Base-by-base conservation (phyloP, 1,284 basidiomycete genomes). In the Salmacisia buchloeana region DNA sequence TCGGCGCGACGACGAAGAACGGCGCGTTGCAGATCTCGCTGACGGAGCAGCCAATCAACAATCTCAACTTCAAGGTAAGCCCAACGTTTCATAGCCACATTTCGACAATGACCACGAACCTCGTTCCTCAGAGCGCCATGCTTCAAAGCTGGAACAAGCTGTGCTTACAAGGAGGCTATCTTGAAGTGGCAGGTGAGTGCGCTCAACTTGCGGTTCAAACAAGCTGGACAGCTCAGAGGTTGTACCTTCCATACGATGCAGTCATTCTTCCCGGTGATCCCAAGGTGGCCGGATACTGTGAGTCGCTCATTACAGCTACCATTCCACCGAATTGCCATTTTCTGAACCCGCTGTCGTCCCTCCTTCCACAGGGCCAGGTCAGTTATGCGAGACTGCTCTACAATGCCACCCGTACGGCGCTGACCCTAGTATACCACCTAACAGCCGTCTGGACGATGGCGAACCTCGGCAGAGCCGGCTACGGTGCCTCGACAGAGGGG, bases 11-110 rank as follows among this genome's bases (percentile, higher is more conserved):
- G 0, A 98, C 94, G 0, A 82, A 81, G 59, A 83, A 85, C 68
- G 94, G 94, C 10, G 83, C 86, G 34, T 85, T 98, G 41, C 85
- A 89, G 73, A 88, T 97, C 72, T 91, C 89, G 0, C 65, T 77
- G 7, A 69, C 67, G 31, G 63, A 78, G 66, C 65, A 70, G 29
- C 45, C 67, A 33, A 67, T 64, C 13, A 72, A 77, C 65, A 71
- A 77, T 58, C 70, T 72, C 36, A 74, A 73, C 60, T 79, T 79
- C 67, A 88, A 88, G 86, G 81, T 91, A 12, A 57, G 31, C 15
- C 7, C 15, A 57, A 31, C 92, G 94, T 94, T 81, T 90, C 92
- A 79, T 82, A 61, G 46, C 66, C 61, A 60, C 18, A 43, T 7
- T 25, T 36, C 29, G 7, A 2, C 3, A 1, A 1, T 4, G 27